These are phyloP conservation scores for Tylopilus sp. DNA, from an alignment of 1,284 basidiomycete genomes.

Conservation along the genomic window DNA sequence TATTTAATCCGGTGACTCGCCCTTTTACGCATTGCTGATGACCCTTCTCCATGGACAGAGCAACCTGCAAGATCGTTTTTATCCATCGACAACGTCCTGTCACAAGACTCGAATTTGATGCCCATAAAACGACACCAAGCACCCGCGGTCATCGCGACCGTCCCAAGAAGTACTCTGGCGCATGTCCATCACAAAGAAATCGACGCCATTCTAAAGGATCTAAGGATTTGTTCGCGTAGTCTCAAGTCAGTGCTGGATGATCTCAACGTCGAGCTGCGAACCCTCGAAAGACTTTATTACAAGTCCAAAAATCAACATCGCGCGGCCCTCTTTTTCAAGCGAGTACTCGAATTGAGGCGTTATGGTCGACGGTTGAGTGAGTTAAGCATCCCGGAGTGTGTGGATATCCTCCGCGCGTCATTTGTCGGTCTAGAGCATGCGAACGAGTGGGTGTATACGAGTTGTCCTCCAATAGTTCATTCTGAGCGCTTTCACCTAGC, in stretches of 20 bases:
- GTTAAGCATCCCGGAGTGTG: constrained; percentile 38
- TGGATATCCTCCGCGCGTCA: constrained; percentile 49
- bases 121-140: constrained; percentile 6
- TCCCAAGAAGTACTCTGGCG: constrained; percentile 38
- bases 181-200: constrained; percentile 39
- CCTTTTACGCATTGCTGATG: no score
- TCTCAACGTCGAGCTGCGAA: constrained; percentile 52
- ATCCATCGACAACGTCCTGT: no score
- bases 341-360: constrained; percentile 56
- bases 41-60: no score
- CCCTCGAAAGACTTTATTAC: constrained; percentile 69
- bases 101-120: constrained; percentile 9
- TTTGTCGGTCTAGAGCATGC: constrained; percentile 51
- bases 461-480: neutral
- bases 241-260: constrained; percentile 43
- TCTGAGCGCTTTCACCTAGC: constrained; percentile 30
- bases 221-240: constrained; percentile 52
- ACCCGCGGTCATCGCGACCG: constrained; percentile 25
- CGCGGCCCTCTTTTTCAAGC: constrained; percentile 66
- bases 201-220: constrained; percentile 55
- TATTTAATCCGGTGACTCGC: no score
- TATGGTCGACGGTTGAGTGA: constrained; percentile 49
- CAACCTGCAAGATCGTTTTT: no score
- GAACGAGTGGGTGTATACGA: constrained; percentile 40
- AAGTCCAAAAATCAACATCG: constrained; percentile 79